Evolutionary conservation across 2,329 filamentous ascomycete genomes (phyloP).

Genomic region (Stemphylium vesicarium): DNA sequence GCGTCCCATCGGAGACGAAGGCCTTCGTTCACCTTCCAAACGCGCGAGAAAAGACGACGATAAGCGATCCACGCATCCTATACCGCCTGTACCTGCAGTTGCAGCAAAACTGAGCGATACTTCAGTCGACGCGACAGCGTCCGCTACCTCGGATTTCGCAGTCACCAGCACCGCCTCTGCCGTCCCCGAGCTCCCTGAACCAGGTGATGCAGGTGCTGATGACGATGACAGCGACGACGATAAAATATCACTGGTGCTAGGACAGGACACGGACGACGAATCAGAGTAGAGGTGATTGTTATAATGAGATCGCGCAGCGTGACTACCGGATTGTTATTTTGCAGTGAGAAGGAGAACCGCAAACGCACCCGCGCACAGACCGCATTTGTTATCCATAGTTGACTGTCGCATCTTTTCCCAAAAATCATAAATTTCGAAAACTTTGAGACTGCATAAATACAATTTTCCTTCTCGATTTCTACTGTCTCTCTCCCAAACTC

Average conservation of each 20-base stretch:
- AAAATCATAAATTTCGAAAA: background rate
- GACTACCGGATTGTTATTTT: background rate
- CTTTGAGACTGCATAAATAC: no score
- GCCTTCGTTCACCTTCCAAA: conserved; percentile 37
- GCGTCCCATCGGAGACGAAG: conserved; percentile 30
- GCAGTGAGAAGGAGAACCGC: conserved; percentile 5
- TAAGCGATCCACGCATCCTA: conserved; percentile 5
- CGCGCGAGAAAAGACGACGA: conserved; percentile 29
- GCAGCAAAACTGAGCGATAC: background rate
- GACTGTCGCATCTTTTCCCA: background rate
- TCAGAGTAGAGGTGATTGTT: conserved; percentile 27
- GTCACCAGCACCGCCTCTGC: conserved; percentile 23
- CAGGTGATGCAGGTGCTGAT: conserved; percentile 16
- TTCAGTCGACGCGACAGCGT: background rate
- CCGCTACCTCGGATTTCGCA: conserved; percentile 24
- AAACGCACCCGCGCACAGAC: conserved; percentile 17
- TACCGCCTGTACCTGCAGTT: conserved; percentile 5
- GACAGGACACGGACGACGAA: conserved; percentile 46
- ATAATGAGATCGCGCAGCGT: background rate
- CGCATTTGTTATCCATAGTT: background rate
- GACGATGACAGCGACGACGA: conserved; percentile 37
- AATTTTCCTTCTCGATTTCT: background rate
- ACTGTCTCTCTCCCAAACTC: no score
- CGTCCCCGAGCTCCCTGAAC: conserved; percentile 22
- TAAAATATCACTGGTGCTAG: conserved; percentile 39